Evolutionary conservation across 139 green algal species (phyloP).

Genomic region (Volvox africanus): DNA sequence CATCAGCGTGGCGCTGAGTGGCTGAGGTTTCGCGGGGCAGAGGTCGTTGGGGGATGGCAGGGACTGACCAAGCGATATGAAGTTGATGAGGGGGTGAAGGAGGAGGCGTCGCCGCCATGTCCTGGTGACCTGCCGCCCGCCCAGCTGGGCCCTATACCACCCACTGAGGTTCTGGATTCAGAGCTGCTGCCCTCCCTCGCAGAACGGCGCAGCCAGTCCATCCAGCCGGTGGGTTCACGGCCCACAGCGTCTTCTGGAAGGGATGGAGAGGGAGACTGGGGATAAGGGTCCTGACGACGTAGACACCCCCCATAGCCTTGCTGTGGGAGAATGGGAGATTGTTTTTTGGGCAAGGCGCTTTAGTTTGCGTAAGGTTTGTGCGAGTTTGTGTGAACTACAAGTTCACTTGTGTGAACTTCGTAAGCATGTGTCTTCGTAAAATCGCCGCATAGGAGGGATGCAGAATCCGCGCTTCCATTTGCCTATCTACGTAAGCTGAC

Average conservation of each 20-base stretch:
- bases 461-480: too few relatives aligned
- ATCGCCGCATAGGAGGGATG: too few relatives aligned
- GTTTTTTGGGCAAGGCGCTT: too few relatives aligned
- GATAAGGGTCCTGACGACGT: not conserved
- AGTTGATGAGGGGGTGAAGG: not conserved
- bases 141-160: slow-evolving; percentile 29
- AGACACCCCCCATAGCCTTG: too few relatives aligned
- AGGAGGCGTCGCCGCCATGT: not conserved
- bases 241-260: not conserved
- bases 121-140: not conserved
- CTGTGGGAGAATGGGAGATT: too few relatives aligned
- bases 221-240: slow-evolving; percentile 5
- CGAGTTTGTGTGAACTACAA: too few relatives aligned
- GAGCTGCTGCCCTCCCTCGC: slow-evolving; percentile 37
- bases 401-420: too few relatives aligned
- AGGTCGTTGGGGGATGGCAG: not conserved
- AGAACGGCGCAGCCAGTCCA: slow-evolving; percentile 17
- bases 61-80: not conserved
- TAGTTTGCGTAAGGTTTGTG: too few relatives aligned
- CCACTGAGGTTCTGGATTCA: not conserved
- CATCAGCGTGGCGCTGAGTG: not conserved
- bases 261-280: too few relatives aligned
- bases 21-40: not conserved
- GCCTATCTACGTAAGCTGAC: too few relatives aligned
- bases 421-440: too few relatives aligned